phyloP scores from a whole-genome alignment of 1,284 basidiomycete species.

The Malassezia slooffiae region DNA sequence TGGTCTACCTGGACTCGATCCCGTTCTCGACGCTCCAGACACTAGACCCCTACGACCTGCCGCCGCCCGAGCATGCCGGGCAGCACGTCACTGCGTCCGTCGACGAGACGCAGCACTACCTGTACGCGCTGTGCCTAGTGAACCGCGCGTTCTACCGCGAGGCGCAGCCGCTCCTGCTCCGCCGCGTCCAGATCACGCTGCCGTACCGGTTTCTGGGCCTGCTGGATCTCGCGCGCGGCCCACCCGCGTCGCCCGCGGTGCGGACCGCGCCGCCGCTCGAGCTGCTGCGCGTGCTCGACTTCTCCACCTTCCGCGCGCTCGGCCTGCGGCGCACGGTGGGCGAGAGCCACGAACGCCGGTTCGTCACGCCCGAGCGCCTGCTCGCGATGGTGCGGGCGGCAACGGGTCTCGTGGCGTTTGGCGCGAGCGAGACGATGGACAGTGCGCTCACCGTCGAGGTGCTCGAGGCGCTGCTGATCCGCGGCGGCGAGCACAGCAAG shows the following conservation, averaged over 20 bases:
- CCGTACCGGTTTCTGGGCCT: constrained; percentile 40
- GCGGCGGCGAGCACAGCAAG: constrained; percentile 34
- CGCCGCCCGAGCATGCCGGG: constrained; percentile 34
- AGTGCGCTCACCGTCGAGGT: constrained; percentile 38
- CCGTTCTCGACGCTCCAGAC: constrained; percentile 35
- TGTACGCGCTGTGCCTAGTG: constrained; percentile 40
- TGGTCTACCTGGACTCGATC: constrained; percentile 34
- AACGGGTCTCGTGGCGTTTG: constrained; percentile 38
- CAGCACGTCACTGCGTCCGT: constrained; percentile 32
- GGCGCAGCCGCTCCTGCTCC: constrained; percentile 36
- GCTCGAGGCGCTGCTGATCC: constrained; percentile 40
- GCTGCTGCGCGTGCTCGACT: constrained; percentile 48
- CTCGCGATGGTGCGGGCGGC: constrained; percentile 38
- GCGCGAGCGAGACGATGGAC: constrained; percentile 43
- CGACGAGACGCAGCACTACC: constrained; percentile 26
- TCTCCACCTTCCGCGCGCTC: constrained; percentile 86
- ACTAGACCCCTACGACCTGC: constrained; percentile 38
- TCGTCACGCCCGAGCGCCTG: constrained; percentile 79
- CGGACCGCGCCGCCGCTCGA: constrained; percentile 7
- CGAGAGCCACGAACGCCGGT: constrained; percentile 75
- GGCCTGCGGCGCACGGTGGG: constrained; percentile 84
- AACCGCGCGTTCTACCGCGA: constrained; percentile 35
- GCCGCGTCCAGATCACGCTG: constrained; percentile 40
- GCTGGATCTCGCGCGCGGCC: constrained; percentile 6
- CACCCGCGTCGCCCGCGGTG: constrained; percentile 2